phyloP scores from a whole-genome alignment of 1,284 basidiomycete genomes.

The Singerocomus inundabilis region DNA sequence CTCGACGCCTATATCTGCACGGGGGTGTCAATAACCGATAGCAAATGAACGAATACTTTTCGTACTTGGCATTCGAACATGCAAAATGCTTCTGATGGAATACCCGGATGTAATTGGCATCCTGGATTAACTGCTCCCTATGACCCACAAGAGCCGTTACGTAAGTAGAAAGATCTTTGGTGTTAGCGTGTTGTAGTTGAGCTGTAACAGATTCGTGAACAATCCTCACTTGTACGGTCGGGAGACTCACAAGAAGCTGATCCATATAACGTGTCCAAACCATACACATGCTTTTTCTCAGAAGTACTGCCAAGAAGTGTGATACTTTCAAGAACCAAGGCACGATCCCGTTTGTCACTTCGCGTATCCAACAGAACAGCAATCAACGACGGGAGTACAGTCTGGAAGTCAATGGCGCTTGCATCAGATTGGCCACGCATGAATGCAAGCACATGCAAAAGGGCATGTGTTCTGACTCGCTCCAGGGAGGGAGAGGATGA shows the following conservation, averaged over 20 bases:
- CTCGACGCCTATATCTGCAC: constrained; percentile 67
- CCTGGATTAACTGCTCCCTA: constrained; percentile 67
- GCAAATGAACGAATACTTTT: constrained; percentile 5
- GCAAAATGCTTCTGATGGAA: constrained; percentile 66
- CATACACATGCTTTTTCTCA: constrained; percentile 64
- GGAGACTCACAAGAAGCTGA: constrained; percentile 51
- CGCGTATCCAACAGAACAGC: constrained; percentile 59
- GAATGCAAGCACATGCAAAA: constrained; percentile 73
- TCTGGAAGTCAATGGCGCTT: constrained; percentile 81
- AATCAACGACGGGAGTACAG: constrained; percentile 76
- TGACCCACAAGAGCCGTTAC: constrained; percentile 53
- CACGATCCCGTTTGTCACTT: constrained; percentile 60
- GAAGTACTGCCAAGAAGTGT: constrained; percentile 44
- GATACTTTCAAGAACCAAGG: constrained; percentile 66
- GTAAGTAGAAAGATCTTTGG: constrained; percentile 70
- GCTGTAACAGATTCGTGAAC: constrained; percentile 38
- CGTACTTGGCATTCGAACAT: constrained; percentile 51
- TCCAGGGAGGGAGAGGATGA: constrained; percentile 27
- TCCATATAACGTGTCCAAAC: constrained; percentile 83
- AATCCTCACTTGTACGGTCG: background rate
- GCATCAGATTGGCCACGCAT: constrained; percentile 67
- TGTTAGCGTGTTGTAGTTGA: constrained; percentile 77
- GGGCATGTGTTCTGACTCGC: constrained; percentile 44
- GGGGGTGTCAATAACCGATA: constrained; percentile 10
- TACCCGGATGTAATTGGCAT: constrained; percentile 58